A percentile compares a stretch with the other conserved stretches of the same genome.
Evolutionary conservation across 768 basidiomycete genomes (phyloP).

Genomic region (Lactifluus subvellereus): DNA sequence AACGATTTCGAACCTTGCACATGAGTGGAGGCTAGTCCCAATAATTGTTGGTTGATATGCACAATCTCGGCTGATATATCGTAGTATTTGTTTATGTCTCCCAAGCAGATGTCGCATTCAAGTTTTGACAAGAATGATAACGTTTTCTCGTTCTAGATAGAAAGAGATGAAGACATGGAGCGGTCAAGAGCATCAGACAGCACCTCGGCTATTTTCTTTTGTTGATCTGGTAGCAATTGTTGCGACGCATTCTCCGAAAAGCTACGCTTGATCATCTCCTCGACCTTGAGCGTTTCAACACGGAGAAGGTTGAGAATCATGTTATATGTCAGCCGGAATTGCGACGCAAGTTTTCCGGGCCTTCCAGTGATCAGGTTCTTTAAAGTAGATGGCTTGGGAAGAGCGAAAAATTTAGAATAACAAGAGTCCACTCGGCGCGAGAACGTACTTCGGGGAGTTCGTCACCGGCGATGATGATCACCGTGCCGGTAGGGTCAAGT

Average conservation of each 20-base stretch:
- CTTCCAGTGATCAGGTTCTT: slow-evolving; percentile 91
- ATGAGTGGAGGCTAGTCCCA: slow-evolving; percentile 53
- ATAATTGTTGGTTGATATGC: slow-evolving; percentile 53
- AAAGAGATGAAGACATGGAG: slow-evolving; percentile 13
- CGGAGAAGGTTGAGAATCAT: slow-evolving; percentile 97
- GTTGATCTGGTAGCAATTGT: slow-evolving; percentile 85
- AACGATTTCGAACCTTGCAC: slow-evolving; percentile 66
- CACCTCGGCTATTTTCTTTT: slow-evolving; percentile 81
- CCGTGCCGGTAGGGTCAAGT: slow-evolving; percentile 90
- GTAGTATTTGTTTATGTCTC: slow-evolving; percentile 73
- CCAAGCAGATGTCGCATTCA: slow-evolving; percentile 59
- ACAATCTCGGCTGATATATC: slow-evolving; percentile 61
- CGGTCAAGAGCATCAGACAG: slow-evolving; percentile 24
- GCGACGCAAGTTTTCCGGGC: slow-evolving; percentile 87
- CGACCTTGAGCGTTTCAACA: slow-evolving; percentile 91
- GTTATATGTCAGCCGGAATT: slow-evolving; percentile 97
- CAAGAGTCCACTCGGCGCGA: not conserved
- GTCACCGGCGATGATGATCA: slow-evolving; percentile 82
- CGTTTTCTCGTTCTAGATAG: slow-evolving; percentile 59
- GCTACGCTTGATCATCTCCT: slow-evolving; percentile 99
- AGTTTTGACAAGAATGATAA: slow-evolving; percentile 60
- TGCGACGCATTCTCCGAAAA: slow-evolving; percentile 99
- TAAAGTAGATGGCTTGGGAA: slow-evolving; percentile 61
- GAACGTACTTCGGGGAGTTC: slow-evolving; percentile 74
- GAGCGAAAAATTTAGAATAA: not conserved